Evolutionary conservation across 1,284 basidiomycete genomes (phyloP).

Genomic region (Apiotrichum mycotoxinovorans): DNA sequence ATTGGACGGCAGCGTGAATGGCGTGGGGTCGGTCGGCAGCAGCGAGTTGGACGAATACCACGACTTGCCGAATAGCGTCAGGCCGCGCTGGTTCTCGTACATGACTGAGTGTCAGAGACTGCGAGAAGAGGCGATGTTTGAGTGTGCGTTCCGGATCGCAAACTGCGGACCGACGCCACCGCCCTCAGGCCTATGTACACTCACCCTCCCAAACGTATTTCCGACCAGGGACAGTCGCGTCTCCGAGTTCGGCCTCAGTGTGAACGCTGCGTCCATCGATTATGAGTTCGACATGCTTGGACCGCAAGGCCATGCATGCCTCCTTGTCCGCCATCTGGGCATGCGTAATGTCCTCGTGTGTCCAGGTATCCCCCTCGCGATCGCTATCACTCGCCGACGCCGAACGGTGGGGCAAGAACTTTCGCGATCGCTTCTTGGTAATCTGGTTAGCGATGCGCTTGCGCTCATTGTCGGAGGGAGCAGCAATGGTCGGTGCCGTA

Average conservation of each 20-base stretch:
- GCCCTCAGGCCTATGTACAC: slow-evolving; percentile 45
- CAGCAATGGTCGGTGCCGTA: neutral
- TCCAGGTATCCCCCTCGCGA: slow-evolving; percentile 4
- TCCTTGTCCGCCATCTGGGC: neutral
- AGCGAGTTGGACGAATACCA: slow-evolving; percentile 44
- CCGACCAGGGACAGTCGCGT: neutral
- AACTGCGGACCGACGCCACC: too few species aligned
- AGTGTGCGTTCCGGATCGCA: neutral
- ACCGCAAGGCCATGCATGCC: neutral
- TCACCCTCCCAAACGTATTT: slow-evolving; percentile 67
- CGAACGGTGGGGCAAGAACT: neutral
- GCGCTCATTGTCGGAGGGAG: neutral
- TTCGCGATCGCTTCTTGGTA: slow-evolving; percentile 1
- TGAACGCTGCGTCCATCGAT: slow-evolving; percentile 8
- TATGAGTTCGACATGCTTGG: slow-evolving; percentile 7
- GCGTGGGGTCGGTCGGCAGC: slow-evolving; percentile 45
- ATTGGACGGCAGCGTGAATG: slow-evolving; percentile 37
- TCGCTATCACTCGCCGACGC: neutral
- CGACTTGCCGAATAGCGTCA: slow-evolving; percentile 43
- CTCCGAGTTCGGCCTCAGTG: slow-evolving; percentile 5
- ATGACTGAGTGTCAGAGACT: slow-evolving; percentile 31
- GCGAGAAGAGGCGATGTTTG: neutral
- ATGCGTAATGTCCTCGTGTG: neutral
- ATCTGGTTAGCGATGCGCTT: neutral
- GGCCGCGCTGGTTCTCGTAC: slow-evolving; percentile 51